Percentiles rank a stretch among this genome's conserved stretches.
Conservation (phyloP, 768 basidiomycete genomes). For the Russula foetens region DNA sequence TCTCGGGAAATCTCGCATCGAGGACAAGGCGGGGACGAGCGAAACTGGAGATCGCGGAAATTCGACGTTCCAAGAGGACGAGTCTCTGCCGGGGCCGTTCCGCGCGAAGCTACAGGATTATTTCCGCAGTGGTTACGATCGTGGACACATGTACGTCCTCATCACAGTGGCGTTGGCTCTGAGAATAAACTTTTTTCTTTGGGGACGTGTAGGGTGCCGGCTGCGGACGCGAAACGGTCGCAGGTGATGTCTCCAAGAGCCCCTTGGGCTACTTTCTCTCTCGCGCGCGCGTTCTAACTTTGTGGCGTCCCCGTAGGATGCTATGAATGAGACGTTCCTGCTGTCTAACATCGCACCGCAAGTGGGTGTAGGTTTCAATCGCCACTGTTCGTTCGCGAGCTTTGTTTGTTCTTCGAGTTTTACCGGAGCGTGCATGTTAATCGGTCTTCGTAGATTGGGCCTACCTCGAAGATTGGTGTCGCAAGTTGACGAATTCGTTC, state of each 20-base stretch:
- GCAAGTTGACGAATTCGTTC: constrained; percentile 79
- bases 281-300: not conserved
- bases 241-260: constrained; percentile 58
- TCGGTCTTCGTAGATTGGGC: constrained; percentile 69
- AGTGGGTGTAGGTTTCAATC: constrained; percentile 95
- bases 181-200: not conserved
- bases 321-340: constrained; percentile 96
- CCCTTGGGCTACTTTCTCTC: not conserved
- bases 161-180: no score
- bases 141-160: constrained; percentile 78
- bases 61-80: constrained; percentile 81
- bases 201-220: constrained; percentile 63
- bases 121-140: constrained; percentile 88
- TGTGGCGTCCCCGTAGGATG: constrained; percentile 40
- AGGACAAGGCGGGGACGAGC: constrained; percentile 25
- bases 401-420: not conserved
- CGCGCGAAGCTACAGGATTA: constrained; percentile 84
- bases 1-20: constrained; percentile 43
- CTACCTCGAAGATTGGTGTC: constrained; percentile 92
- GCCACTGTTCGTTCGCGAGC: constrained; percentile 63
- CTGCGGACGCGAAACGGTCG: constrained; percentile 88
- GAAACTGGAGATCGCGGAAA: constrained; percentile 59
- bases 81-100: constrained; percentile 64
- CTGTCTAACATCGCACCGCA: constrained; percentile 96
- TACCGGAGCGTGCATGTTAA: no score